Evolutionary conservation across 495 filamentous ascomycete species (phyloP), one percentile per base, ranked within the genome.

Genomic region (Amphirosellinia nigrospora): DNA sequence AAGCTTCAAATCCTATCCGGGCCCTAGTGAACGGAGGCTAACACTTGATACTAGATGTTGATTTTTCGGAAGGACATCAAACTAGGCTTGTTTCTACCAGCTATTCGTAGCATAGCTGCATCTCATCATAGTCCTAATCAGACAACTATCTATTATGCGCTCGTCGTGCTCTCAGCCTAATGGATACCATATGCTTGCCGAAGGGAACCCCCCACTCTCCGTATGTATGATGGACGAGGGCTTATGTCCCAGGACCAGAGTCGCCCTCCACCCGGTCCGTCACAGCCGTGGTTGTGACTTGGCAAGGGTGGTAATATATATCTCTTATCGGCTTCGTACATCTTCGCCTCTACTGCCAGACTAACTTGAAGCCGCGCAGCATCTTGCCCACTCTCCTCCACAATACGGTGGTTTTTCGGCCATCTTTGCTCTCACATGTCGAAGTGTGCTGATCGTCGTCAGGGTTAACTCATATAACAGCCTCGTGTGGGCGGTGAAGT

Each of bases 291-390:
- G 59, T 16, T 41, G 64, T 45, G 45, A 64, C 68, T 64, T 70
- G 68, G 50, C 68, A 70, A 28, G 66, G 66, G 43, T 67, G 46
- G 55, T 62, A 69, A 61, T 69, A 69, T 69, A 69, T 61, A 50
- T 59, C 52, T 62, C 66, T 59, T 68, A 68, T 68, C 66, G 43
- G 41, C 53, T 38, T 68, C 66, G 32, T 28, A 23, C 66, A 50
- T 21, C 8, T 13, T 59, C 66, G 50, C 46, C 46, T 53, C 16
- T 65, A 1, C 46, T 28, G 7, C 46, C 6, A 48, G 43, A 43
- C 66, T 34, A 43, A 43, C 19, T 60, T 60, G 39, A 55, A 55
- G 53, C 21, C 30, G 41, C 4, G 41, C 53, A 48, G 23, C 8
- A 60, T 50, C 39, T 48, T 50, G 28, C 38, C 66, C 55, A 26